Percentiles rank a stretch among this genome's conserved stretches.
Conservation (phyloP, 2,329 filamentous ascomycete genomes). For the Ascochyta lentis region DNA sequence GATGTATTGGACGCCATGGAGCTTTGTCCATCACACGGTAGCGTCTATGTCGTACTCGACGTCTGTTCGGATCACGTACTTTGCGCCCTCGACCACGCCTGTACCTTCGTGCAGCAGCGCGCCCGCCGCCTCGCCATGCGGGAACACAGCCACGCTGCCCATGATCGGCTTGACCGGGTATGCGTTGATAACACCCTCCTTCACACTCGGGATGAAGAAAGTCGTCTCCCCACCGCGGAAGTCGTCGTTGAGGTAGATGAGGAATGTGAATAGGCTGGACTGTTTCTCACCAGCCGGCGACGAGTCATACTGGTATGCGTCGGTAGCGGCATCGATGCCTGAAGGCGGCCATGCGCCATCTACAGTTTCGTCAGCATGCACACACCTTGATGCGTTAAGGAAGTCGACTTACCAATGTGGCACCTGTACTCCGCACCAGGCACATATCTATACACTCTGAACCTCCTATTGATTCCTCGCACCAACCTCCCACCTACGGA, state of each 20-base stretch:
- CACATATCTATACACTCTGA: conserved; percentile 75
- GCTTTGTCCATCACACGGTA: conserved; percentile 3
- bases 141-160: conserved; percentile 72
- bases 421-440: conserved; percentile 74
- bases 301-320: conserved; percentile 70
- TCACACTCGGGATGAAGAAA: conserved; percentile 70
- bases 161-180: conserved; percentile 73
- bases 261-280: conserved; percentile 72
- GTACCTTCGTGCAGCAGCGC: conserved; percentile 74
- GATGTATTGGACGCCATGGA: background rate
- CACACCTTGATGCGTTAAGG: background rate
- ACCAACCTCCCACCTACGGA: conserved; percentile 63
- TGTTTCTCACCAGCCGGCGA: conserved; percentile 66
- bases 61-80: conserved; percentile 75
- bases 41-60: conserved; percentile 69
- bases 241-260: conserved; percentile 74
- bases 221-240: conserved; percentile 76
- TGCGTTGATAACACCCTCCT: conserved; percentile 71
- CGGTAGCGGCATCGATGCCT: conserved; percentile 61
- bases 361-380: conserved; percentile 15
- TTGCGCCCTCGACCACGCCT: conserved; percentile 69
- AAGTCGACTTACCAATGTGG: conserved; percentile 60
- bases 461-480: conserved; percentile 71
- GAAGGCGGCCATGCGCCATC: conserved; percentile 77
- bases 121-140: conserved; percentile 71